Evolutionary conservation across 192 early-diverging fungal genomes (phyloP).

Genomic region (Mortierella alpina): DNA sequence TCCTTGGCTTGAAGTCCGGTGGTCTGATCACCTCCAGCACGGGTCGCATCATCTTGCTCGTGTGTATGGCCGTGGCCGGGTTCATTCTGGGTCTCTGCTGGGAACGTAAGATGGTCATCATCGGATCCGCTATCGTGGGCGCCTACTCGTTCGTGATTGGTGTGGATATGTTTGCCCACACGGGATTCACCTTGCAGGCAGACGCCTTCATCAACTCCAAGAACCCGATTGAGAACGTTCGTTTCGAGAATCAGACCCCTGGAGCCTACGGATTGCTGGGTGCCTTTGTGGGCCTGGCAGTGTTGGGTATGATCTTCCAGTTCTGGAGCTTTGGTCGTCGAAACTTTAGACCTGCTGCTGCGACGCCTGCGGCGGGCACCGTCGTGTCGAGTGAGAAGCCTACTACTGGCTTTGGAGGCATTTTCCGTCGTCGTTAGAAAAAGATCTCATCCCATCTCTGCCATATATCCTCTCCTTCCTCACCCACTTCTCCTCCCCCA

Average conservation of each 20-base stretch:
- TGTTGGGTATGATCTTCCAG: conserved; percentile 20
- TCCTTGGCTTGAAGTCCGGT: conserved; percentile 56
- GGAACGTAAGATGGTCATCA: conserved; percentile 29
- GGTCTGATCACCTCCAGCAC: conserved; percentile 36
- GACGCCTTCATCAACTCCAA: conserved; percentile 51
- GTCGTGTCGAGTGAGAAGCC: conserved; percentile 39
- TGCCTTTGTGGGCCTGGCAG: conserved; percentile 5
- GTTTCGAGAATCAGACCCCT: conserved; percentile 14
- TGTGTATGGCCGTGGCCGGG: conserved; percentile 40
- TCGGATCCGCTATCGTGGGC: conserved; percentile 47
- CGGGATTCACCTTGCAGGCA: conserved; percentile 44
- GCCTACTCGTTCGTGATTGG: conserved; percentile 55
- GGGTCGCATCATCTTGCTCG: conserved; percentile 55
- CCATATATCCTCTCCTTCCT: no score
- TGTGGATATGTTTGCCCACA: conserved; percentile 56
- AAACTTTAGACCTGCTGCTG: neutral
- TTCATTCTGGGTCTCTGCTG: conserved; percentile 43
- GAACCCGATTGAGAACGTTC: conserved; percentile 12
- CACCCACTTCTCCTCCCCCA: no score
- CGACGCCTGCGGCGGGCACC: neutral
- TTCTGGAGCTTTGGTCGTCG: conserved; percentile 7
- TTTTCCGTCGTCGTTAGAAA: conserved; percentile 19
- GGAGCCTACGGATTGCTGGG: conserved; percentile 14
- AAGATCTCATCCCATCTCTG: no score
- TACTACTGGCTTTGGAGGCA: conserved; percentile 15